Evolutionary conservation across 1,284 basidiomycete genomes (phyloP).

Genomic region (Pterulicium gracile): DNA sequence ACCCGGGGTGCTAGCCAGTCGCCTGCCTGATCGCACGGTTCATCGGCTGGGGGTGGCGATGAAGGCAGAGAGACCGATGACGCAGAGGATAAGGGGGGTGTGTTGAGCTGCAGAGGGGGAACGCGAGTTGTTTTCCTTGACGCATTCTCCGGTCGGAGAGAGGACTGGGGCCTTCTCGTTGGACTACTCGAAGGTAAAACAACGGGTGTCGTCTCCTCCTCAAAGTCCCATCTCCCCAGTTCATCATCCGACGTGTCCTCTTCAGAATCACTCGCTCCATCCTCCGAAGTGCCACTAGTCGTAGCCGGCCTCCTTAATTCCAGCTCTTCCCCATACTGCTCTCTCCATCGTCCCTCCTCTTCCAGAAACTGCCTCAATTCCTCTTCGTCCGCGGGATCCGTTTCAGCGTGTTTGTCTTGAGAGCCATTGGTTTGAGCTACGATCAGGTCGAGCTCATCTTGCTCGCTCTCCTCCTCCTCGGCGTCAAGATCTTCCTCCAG

Average conservation of each 20-base stretch:
- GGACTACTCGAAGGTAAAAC: conserved; percentile 3
- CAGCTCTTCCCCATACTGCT: conserved; percentile 33
- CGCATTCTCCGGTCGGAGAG: no score
- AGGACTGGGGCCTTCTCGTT: no score
- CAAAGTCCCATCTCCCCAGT: conserved; percentile 27
- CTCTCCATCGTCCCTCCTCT: conserved; percentile 41
- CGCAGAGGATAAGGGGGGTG: neutral
- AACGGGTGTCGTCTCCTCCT: conserved; percentile 19
- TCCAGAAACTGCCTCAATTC: conserved; percentile 58
- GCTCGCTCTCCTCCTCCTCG: conserved; percentile 21
- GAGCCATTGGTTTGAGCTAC: conserved; percentile 14
- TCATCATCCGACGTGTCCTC: conserved; percentile 30
- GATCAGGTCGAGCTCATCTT: conserved; percentile 19
- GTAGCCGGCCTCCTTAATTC: conserved; percentile 20
- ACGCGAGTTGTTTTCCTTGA: no score
- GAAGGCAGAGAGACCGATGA: neutral
- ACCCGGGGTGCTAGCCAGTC: neutral
- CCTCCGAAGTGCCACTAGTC: conserved; percentile 13
- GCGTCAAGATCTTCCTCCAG: conserved; percentile 18
- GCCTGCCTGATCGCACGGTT: neutral
- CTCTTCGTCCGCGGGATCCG: conserved; percentile 44
- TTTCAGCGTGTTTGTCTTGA: conserved; percentile 19
- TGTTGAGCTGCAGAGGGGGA: conserved; percentile 5
- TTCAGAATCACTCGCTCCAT: neutral
- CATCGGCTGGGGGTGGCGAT: neutral